These are phyloP conservation scores for Colletotrichum sp. DNA, from an alignment of 2,329 filamentous ascomycete genomes.

Conservation along the genomic window DNA sequence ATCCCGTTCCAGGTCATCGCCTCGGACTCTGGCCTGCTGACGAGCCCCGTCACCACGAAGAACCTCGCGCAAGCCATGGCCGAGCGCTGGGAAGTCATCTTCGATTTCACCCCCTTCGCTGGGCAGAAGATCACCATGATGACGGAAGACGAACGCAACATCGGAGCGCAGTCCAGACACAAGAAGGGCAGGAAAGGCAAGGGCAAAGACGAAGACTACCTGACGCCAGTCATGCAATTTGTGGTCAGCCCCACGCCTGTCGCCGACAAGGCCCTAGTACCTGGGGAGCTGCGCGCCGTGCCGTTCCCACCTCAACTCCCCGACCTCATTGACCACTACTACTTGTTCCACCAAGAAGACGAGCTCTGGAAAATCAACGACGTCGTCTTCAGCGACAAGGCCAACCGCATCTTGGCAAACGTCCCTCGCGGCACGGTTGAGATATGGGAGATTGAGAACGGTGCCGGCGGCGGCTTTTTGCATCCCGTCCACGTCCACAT, in stretches of 20 bases:
- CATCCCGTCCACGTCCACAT: constrained; percentile 65
- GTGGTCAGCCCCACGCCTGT: constrained; percentile 43
- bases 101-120: constrained; percentile 56
- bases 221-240: constrained; percentile 57
- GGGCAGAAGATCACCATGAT: constrained; percentile 51
- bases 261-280: constrained; percentile 39
- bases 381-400: constrained; percentile 48
- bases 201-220: constrained; percentile 53
- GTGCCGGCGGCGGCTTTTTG: constrained; percentile 47
- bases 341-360: constrained; percentile 48
- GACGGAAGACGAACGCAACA: constrained; percentile 12
- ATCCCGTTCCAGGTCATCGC: constrained; percentile 59
- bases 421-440: constrained; percentile 51
- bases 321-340: constrained; percentile 43
- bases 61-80: constrained; percentile 55
- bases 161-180: neutral
- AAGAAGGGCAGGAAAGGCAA: constrained; percentile 30
- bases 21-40: constrained; percentile 58
- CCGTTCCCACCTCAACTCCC: constrained; percentile 37
- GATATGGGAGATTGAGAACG: constrained; percentile 56
- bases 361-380: constrained; percentile 57
- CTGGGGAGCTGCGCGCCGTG: constrained; percentile 37
- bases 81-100: constrained; percentile 62
- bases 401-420: constrained; percentile 53
- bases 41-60: constrained; percentile 44